phyloP scores from a whole-genome alignment of 2,329 filamentous ascomycete species.

The Rhinocladiella similis region DNA sequence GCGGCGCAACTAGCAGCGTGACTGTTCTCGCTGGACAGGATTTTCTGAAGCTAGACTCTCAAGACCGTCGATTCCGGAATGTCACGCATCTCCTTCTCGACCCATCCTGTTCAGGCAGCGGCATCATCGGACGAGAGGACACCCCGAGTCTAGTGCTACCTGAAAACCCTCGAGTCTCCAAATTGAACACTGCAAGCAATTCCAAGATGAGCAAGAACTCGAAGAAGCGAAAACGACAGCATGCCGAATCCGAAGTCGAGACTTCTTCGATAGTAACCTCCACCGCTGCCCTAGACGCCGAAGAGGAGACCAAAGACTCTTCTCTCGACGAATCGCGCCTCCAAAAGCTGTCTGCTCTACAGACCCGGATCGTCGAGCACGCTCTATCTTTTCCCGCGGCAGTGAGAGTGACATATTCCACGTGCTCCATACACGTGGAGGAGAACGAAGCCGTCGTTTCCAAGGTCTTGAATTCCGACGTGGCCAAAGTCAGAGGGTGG shows the following conservation, averaged over 20 bases:
- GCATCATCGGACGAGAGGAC: conserved; percentile 86
- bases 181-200: conserved; percentile 36
- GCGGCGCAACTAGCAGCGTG: conserved; percentile 66
- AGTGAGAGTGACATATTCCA: conserved; percentile 81
- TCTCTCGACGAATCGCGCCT: conserved; percentile 61
- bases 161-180: conserved; percentile 25
- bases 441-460: conserved; percentile 89
- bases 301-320: conserved; percentile 49
- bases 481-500: conserved; percentile 73
- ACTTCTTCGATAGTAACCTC: neutral
- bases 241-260: neutral
- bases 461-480: conserved; percentile 65
- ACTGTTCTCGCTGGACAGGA: conserved; percentile 73
- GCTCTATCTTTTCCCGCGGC: conserved; percentile 80
- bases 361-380: conserved; percentile 77
- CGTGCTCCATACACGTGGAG: conserved; percentile 81
- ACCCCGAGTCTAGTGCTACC: conserved; percentile 68
- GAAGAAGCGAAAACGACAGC: conserved; percentile 3
- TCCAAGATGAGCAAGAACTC: conserved; percentile 29
- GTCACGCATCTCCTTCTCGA: conserved; percentile 85
- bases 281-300: conserved; percentile 22
- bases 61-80: conserved; percentile 59
- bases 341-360: conserved; percentile 74
- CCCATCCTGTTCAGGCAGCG: conserved; percentile 92
- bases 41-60: conserved; percentile 74